phyloP scores from a whole-genome alignment of 768 basidiomycete species.

The Boletus reticuloceps region DNA sequence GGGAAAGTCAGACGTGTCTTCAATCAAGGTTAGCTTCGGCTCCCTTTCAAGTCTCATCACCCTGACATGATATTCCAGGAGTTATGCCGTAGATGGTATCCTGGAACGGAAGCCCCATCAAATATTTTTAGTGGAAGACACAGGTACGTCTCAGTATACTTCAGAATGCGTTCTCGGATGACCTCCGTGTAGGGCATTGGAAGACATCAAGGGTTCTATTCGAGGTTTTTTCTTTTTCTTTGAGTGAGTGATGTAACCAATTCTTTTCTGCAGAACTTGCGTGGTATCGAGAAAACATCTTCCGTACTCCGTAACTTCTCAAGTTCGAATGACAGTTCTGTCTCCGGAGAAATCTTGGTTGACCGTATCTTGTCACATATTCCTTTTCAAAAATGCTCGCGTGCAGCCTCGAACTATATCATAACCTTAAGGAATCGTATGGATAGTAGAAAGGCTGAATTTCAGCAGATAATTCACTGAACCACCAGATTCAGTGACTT shows the following conservation, averaged over 20 bases:
- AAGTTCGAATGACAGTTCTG: not conserved
- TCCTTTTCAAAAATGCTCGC: too few relatives aligned
- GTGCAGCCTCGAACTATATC: not conserved
- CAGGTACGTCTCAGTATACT: constrained; percentile 42
- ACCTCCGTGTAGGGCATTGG: constrained; percentile 57
- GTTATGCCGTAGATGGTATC: constrained; percentile 72
- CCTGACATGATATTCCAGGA: constrained; percentile 45
- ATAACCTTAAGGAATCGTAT: too few relatives aligned
- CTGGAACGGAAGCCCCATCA: constrained; percentile 24
- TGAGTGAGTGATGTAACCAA: constrained; percentile 1
- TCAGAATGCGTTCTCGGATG: not conserved
- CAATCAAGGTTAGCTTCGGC: constrained; percentile 58
- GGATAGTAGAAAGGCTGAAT: too few relatives aligned
- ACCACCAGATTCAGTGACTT: too few relatives aligned
- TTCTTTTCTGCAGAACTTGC: constrained; percentile 54
- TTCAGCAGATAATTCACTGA: too few relatives aligned
- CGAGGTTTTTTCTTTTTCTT: constrained; percentile 41
- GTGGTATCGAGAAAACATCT: constrained; percentile 78
- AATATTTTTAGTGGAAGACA: constrained; percentile 44
- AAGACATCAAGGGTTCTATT: constrained; percentile 79
- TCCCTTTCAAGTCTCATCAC: not conserved
- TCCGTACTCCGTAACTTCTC: constrained; percentile 36
- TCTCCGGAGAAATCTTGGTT: too few relatives aligned
- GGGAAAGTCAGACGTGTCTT: constrained; percentile 66
- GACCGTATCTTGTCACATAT: not conserved